Percentiles rank a stretch among this genome's conserved stretches.
phyloP scores from a whole-genome alignment of 2,329 filamentous ascomycete genomes.

The Sphaerostilbella broomeana region DNA sequence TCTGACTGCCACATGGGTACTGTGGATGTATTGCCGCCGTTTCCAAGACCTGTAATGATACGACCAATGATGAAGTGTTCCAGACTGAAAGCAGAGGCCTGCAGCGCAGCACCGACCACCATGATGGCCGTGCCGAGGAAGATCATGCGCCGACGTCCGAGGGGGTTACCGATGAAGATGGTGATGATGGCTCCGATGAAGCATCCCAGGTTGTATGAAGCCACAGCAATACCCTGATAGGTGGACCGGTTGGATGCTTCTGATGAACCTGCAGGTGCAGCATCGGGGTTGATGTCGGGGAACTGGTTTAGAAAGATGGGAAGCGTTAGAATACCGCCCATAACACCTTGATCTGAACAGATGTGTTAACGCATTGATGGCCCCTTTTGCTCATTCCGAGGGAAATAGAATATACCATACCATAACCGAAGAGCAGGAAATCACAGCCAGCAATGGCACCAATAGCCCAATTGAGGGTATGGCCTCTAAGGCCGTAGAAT shows the following conservation, averaged over 20 bases:
- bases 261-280: slow-evolving; percentile 28
- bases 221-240: slow-evolving; percentile 49
- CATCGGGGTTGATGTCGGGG: slow-evolving; percentile 41
- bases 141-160: slow-evolving; percentile 54
- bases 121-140: slow-evolving; percentile 54
- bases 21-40: slow-evolving; percentile 51
- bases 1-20: slow-evolving; percentile 56
- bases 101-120: slow-evolving; percentile 51
- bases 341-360: slow-evolving; percentile 64
- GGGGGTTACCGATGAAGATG: slow-evolving; percentile 57
- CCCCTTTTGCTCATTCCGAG: too few species aligned
- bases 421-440: slow-evolving; percentile 57
- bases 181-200: slow-evolving; percentile 58
- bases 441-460: slow-evolving; percentile 66
- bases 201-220: slow-evolving; percentile 54
- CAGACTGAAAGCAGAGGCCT: slow-evolving; percentile 48
- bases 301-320: slow-evolving; percentile 53
- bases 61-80: slow-evolving; percentile 52
- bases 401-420: too few species aligned
- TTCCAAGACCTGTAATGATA: slow-evolving; percentile 52
- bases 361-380: neutral
- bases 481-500: slow-evolving; percentile 61
- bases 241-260: slow-evolving; percentile 39
- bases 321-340: slow-evolving; percentile 68
- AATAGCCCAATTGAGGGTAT: slow-evolving; percentile 60